A percentile compares a stretch with the other conserved stretches of the same genome.
Conservation (phyloP, 257 asterid species). For the Solanum tarapatanum region DNA sequence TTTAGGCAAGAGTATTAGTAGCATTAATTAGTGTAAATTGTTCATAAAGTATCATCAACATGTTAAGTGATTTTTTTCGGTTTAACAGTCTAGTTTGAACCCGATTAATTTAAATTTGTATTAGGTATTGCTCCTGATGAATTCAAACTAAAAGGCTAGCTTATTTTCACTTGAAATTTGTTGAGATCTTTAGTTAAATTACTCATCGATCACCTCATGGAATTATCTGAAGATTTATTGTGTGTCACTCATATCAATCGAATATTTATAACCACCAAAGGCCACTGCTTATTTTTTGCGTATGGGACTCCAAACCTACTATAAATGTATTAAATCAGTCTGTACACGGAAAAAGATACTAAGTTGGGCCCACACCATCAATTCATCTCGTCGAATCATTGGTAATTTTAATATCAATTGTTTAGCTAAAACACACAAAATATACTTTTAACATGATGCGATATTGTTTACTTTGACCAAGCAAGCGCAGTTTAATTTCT, state of each 20-base stretch:
- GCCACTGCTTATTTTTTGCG: not conserved
- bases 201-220: not conserved
- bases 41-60: not conserved
- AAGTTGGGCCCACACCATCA: not conserved
- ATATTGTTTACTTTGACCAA: not conserved
- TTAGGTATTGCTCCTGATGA: rapidly evolving
- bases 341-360: not conserved
- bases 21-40: not conserved
- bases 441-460: not conserved
- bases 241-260: not conserved
- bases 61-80: not conserved
- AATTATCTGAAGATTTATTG: not conserved
- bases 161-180: not conserved
- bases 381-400: not conserved
- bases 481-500: rapidly evolving
- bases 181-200: not conserved
- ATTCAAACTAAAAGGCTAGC: not conserved
- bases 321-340: not conserved
- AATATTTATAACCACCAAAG: not conserved
- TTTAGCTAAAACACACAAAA: not conserved
- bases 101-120: rapidly evolving
- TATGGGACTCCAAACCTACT: not conserved
- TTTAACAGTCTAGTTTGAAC: not conserved
- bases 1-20: not conserved
- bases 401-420: not conserved